Evolutionary conservation across 768 basidiomycete species (phyloP).

Genomic region (Gloeostereum incarnatum): DNA sequence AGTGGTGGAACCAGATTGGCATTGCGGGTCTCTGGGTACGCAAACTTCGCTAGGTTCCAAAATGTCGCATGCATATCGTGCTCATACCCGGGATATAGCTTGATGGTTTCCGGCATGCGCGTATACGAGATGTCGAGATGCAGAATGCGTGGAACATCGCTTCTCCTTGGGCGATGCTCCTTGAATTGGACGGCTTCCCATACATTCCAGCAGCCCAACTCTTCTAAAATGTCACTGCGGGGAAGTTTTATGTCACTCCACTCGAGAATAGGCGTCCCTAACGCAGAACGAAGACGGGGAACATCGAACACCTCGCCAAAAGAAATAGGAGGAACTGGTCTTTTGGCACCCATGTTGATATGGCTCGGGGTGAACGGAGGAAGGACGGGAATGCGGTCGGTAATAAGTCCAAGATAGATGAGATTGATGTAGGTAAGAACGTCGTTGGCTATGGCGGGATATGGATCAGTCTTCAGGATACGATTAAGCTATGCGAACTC

Average conservation of each 20-base stretch:
- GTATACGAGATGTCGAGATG: slow-evolving; percentile 41
- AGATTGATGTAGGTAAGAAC: slow-evolving; percentile 69
- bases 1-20: slow-evolving; percentile 27
- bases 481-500: slow-evolving; percentile 15
- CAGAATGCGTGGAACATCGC: slow-evolving; percentile 16
- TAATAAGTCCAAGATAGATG: slow-evolving; percentile 49
- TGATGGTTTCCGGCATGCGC: slow-evolving; percentile 36
- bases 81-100: slow-evolving; percentile 32
- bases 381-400: slow-evolving; percentile 50
- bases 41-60: slow-evolving; percentile 36
- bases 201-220: slow-evolving; percentile 48
- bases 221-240: slow-evolving; percentile 27
- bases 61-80: slow-evolving; percentile 36
- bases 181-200: slow-evolving; percentile 37
- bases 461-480: slow-evolving; percentile 6
- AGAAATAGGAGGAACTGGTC: slow-evolving; percentile 40
- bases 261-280: slow-evolving; percentile 44
- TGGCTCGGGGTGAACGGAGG: slow-evolving; percentile 52
- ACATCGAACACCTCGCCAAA: slow-evolving; percentile 58
- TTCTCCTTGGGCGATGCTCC: slow-evolving; percentile 28
- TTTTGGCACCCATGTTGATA: slow-evolving; percentile 32
- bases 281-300: slow-evolving; percentile 31
- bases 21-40: slow-evolving; percentile 32
- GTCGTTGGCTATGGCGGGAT: slow-evolving; percentile 52
- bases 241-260: slow-evolving; percentile 55